These are phyloP conservation scores for Baeospora myosura DNA, from an alignment of 1,284 basidiomycete species.

Conservation along the genomic window DNA sequence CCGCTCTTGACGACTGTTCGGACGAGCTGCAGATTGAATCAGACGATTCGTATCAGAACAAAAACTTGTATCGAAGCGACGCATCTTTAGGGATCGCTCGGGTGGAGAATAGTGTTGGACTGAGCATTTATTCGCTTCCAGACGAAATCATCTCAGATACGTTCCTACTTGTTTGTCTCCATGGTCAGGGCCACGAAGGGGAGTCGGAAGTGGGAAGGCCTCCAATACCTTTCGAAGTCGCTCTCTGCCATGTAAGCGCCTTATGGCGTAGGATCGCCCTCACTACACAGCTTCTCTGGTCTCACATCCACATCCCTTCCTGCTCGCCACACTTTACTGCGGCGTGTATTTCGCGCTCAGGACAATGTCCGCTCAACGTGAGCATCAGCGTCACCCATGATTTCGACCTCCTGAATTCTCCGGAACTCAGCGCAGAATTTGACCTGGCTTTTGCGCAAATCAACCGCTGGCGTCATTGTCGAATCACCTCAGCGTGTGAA, in stretches of 20 bases:
- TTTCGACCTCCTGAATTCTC: not conserved
- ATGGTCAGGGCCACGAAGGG: conserved; percentile 14
- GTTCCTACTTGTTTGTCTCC: conserved; percentile 16
- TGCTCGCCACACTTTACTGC: conserved; percentile 19
- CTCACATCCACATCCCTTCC: conserved; percentile 18
- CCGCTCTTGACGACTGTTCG: too few species aligned
- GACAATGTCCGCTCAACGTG: conserved; percentile 24
- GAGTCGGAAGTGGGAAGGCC: conserved; percentile 12
- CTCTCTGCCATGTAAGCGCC: conserved; percentile 30
- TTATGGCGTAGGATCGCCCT: conserved; percentile 32
- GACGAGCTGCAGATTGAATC: too few species aligned
- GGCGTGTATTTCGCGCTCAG: conserved; percentile 31
- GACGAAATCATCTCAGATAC: conserved; percentile 24
- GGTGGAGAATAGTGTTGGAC: too few species aligned
- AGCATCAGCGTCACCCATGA: conserved; percentile 19
- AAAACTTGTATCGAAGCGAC: too few species aligned
- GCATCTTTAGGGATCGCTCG: too few species aligned
- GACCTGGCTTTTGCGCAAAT: conserved; percentile 14
- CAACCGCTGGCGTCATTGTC: conserved; percentile 28
- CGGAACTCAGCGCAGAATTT: conserved; percentile 4
- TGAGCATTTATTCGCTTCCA: conserved; percentile 20
- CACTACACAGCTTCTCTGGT: conserved; percentile 31
- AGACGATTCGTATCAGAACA: too few species aligned
- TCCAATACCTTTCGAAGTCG: conserved; percentile 26
- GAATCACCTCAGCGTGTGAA: conserved; percentile 23